These are phyloP conservation scores for Gloeopeniophorella convolvens DNA, from an alignment of 768 basidiomycete species.

Conservation along the genomic window DNA sequence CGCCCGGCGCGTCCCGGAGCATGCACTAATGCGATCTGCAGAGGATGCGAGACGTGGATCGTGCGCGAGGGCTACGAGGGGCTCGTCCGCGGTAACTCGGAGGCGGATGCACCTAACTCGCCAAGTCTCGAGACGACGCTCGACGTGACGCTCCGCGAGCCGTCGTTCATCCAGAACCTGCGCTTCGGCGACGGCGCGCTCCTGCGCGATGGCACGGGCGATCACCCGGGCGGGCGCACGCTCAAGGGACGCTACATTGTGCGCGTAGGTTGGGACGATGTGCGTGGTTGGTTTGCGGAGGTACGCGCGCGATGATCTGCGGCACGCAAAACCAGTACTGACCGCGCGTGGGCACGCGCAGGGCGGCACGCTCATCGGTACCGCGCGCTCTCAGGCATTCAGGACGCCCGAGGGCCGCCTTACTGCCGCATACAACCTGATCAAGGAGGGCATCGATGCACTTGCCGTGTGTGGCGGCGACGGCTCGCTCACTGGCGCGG, in stretches of 20 bases:
- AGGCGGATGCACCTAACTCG: conserved; percentile 15
- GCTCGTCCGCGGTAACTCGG: conserved; percentile 81
- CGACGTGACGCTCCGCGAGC: conserved; percentile 22
- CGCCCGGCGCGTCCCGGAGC: not conserved
- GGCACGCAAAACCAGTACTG: no score
- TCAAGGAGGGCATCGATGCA: conserved; percentile 96
- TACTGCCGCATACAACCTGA: conserved; percentile 84
- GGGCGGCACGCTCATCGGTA: conserved; percentile 97
- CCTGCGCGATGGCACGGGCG: conserved; percentile 75
- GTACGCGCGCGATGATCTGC: conserved; percentile 34
- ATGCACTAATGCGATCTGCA: conserved; percentile 26
- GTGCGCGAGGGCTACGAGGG: conserved; percentile 99
- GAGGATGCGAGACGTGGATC: conserved; percentile 94
- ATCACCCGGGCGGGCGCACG: conserved; percentile 56
- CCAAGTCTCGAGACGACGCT: conserved; percentile 23
- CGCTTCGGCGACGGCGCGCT: conserved; percentile 78
- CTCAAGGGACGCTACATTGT: conserved; percentile 92
- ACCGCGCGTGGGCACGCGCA: conserved; percentile 28
- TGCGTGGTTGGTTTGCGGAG: conserved; percentile 89
- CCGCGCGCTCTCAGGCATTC: conserved; percentile 79
- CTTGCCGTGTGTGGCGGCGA: conserved; percentile 97
- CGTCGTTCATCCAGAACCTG: conserved; percentile 57
- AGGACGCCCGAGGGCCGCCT: conserved; percentile 83
- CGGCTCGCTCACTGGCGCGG: conserved; percentile 93
- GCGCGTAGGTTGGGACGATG: conserved; percentile 97